Evolutionary conservation across 306 rosid species (phyloP), one percentile per base, ranked within the genome.

Genomic region (Prunus padus): DNA sequence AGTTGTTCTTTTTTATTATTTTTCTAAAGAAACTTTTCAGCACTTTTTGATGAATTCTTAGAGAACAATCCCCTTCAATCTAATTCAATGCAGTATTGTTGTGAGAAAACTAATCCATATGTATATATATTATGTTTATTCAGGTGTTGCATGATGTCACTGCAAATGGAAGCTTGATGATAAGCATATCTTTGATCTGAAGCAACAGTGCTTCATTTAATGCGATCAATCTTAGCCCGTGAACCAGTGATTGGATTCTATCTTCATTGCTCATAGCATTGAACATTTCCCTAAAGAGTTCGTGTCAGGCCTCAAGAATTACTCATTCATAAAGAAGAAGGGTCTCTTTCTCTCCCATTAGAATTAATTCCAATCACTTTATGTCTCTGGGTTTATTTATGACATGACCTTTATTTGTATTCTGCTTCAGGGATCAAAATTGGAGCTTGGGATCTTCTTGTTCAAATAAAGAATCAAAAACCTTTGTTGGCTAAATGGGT

Each of bases 161-260:
- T 64, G 30, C 40, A 57, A 54, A 44, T 49, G 23, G 60, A 19
- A 74, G 51, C 51, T 42, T 13, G 77, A 42, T 60, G 50, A 67
- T 18, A 44, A 54, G 64, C 73, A 52, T 62, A 69, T 68, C 31
- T 22, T 82, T 67, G 65, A 61, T 50, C 46, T 82, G 83, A 82
- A 75, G n/a, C 52, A 73, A 23, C 69, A 67, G 78, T 62, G 82
- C 51, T 83, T 80, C 90, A 81, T 81, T 83, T 73, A 81, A 56
- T 86, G 84, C 37, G 51, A 82, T 56, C 77, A 77, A 81, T 79
- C 71, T 14, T 62, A 55, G 86, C 79, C 90, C 86, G 87, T 83
- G 90, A 81, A 57, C 16, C 54, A 6, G 62, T 71, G 65, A 69
- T 77, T 71, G 75, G 72, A 71, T 67, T 45, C 80, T 47, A 22